A percentile compares a stretch with the other conserved stretches of the same genome.
phyloP scores from a whole-genome alignment of 345 rosid genomes.

The Hibiscus trionum region DNA sequence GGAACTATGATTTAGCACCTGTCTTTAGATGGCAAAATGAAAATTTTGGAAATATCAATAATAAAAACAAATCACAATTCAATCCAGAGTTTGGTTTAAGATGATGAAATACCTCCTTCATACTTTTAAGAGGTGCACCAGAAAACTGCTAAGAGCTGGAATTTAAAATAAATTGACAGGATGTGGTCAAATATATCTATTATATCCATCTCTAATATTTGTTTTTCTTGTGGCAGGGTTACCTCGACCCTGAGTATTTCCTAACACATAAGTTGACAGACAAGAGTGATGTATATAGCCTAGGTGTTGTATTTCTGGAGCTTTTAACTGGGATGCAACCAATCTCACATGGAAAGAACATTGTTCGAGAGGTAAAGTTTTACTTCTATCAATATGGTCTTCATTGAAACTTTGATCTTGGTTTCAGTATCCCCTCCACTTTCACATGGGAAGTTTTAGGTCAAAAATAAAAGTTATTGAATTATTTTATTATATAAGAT shows the following conservation, averaged over 20 bases:
- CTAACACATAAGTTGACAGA: conserved; percentile 88
- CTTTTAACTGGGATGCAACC: conserved; percentile 93
- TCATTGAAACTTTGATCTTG: neutral
- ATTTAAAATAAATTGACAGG: neutral
- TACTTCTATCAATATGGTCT: neutral
- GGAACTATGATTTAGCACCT: neutral
- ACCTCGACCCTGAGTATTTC: conserved; percentile 95
- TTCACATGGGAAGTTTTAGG: neutral
- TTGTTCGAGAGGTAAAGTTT: conserved; percentile 74
- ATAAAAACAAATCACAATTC: neutral
- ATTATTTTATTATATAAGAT: neutral
- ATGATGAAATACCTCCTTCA: neutral
- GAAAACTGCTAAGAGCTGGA: neutral
- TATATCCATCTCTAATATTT: neutral
- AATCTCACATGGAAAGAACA: conserved; percentile 87
- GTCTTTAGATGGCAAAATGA: neutral
- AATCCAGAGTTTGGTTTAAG: neutral
- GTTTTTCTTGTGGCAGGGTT: conserved; percentile 51
- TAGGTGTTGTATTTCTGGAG: conserved; percentile 89
- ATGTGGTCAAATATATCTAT: neutral
- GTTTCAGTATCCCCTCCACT: neutral
- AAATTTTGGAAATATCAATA: neutral
- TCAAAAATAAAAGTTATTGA: neutral
- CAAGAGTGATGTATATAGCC: conserved; percentile 94
- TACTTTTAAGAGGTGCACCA: neutral